phyloP scores from a whole-genome alignment of 495 filamentous ascomycete species.

The Penicillium maclennaniae region DNA sequence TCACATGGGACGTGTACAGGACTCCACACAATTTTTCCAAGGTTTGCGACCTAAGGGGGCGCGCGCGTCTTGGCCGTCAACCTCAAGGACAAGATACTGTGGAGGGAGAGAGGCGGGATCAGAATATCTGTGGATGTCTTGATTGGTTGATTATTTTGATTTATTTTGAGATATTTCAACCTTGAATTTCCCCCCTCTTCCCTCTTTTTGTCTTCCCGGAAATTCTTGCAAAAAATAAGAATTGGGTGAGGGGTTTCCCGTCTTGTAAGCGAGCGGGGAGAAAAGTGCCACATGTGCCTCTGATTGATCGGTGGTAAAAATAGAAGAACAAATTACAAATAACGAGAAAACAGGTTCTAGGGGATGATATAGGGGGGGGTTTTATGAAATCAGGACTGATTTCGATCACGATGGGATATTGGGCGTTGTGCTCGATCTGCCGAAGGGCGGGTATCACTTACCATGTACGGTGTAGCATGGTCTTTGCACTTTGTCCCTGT shows the following conservation, averaged over 20 bases:
- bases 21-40: neutral
- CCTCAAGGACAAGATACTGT: too few relatives aligned
- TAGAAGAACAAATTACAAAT: neutral
- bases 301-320: neutral
- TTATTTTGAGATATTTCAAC: too few relatives aligned
- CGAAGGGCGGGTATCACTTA: conserved; percentile 30
- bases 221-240: neutral
- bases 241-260: too few relatives aligned
- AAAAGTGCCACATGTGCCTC: too few relatives aligned
- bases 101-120: neutral
- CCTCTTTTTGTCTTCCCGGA: neutral
- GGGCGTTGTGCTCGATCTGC: conserved; percentile 16
- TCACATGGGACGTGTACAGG: neutral
- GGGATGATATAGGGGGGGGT: too few relatives aligned
- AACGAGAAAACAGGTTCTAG: neutral
- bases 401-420: neutral
- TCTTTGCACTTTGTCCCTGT: conserved; percentile 18
- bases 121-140: neutral
- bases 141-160: neutral
- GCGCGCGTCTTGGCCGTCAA: neutral
- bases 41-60: neutral
- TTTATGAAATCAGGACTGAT: too few relatives aligned
- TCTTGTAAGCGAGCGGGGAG: too few relatives aligned
- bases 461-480: conserved; percentile 23
- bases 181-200: neutral